Evolutionary conservation across 768 basidiomycete genomes (phyloP), one percentile per base, ranked within the genome.

Genomic region (Tulasnella sp.): DNA sequence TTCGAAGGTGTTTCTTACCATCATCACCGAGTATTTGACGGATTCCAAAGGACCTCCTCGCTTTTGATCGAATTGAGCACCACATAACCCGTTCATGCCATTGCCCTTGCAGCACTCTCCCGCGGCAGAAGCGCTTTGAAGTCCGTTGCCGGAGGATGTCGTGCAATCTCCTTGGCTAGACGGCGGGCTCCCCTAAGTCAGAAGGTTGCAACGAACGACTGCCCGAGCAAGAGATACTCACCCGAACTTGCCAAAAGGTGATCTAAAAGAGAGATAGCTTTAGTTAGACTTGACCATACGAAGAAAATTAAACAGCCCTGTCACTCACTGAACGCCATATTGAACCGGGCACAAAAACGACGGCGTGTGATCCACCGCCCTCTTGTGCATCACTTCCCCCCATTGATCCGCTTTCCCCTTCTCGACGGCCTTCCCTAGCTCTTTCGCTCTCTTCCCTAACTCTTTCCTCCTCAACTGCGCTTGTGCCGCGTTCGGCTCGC

Each of bases 301-400:
- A 41, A 58, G 16, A 20, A 69, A 20, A n/a, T n/a, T n/a, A n/a
- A n/a, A 24, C 22, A 16, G 6, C 6, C 16, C 2, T 2, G 16
- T 40, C 18, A 50, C 77, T 58, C 11, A 78, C 77, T 37, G 34
- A 20, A 58, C 77, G 20, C 77, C 54, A 41, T 78, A 78, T 41
- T 31, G n/a, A 22, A 78, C 77, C 4, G 77, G 77, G n/a, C 77
- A 58, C 37, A 78, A 24, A 22, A 78, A 78, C 16, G 77, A 50
- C 24, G 48, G 54, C 9, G 50, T 69, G 41, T 78, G 54, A 22
- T 80, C 79, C 72, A 74, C 42, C 48, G 44, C n/a, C 72, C 81
- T 78, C 50, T 80, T 34, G 22, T 48, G 64, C 41, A 69, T 34
- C 46, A 82, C 34, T 31, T 31, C 76, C 72, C 69, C 64, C 80